These are phyloP conservation scores for Kodamaea hsintzibuensis DNA, from an alignment of 805 yeast species.

Conservation along the genomic window DNA sequence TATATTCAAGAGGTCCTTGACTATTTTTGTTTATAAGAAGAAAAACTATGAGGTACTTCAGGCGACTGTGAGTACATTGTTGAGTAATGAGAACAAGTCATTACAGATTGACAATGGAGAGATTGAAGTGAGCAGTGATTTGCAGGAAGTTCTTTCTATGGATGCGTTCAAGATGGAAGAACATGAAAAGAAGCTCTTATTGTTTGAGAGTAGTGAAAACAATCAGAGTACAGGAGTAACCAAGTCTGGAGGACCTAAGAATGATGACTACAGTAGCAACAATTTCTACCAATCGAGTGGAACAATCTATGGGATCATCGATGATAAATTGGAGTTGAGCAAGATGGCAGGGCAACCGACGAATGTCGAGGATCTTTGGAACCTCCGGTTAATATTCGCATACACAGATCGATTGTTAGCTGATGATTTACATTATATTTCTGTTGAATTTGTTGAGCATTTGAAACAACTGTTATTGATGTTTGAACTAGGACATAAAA, in stretches of 20 bases:
- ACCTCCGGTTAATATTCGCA: conserved; percentile 59
- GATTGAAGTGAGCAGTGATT: conserved; percentile 23
- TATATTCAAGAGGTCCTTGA: conserved; percentile 44
- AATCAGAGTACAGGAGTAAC: background rate
- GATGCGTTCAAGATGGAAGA: conserved; percentile 23
- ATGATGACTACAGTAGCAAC: background rate
- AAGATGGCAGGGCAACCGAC: conserved; percentile 43
- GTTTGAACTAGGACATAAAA: background rate
- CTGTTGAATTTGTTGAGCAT: conserved; percentile 52
- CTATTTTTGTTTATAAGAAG: conserved; percentile 53
- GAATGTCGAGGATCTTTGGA: conserved; percentile 60
- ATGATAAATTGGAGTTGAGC: conserved; percentile 54
- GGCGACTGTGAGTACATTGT: conserved; percentile 31
- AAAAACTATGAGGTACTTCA: conserved; percentile 40
- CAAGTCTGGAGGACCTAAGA: background rate
- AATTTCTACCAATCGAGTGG: background rate
- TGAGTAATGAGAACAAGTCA: conserved; percentile 36
- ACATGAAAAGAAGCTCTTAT: conserved; percentile 33
- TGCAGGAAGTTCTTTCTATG: conserved; percentile 24
- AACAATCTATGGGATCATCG: conserved; percentile 44
- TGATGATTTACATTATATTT: conserved; percentile 45
- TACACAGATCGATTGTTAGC: conserved; percentile 49
- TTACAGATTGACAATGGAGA: conserved; percentile 30
- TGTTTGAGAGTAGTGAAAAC: conserved; percentile 20
- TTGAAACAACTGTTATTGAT: conserved; percentile 48